Evolutionary conservation across 2,329 filamentous ascomycete species (phyloP), one percentile per base, ranked within the genome.

Genomic region (Moelleriella libera): DNA sequence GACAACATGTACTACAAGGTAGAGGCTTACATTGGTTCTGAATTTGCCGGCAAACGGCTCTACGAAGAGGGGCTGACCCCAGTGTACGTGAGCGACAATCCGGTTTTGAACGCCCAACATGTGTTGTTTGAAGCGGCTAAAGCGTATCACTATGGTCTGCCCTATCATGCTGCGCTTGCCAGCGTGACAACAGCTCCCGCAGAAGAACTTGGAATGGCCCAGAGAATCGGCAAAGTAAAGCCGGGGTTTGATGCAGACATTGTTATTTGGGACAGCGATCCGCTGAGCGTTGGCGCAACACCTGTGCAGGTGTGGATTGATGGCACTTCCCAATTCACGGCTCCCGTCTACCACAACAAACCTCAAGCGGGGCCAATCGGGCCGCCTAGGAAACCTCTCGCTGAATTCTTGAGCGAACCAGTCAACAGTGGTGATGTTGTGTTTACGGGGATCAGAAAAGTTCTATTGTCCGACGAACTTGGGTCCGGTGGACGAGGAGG

Each of bases 1-100:
- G 80, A 85, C 56, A 83, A 80, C 58, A 83, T 83, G 76, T 82
- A 76, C 59, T 85, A 84, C 70, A 84, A 85, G 62, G 69, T 74
- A 1, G 82, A 85, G 62, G 67, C 80, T 0, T 83, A 81, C 53
- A 66, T 75, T 5, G 81, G 73, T 0, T 82, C 78, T 9, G 78
- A 83, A 58, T 75, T 75, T 50, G 80, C 81, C 2, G 81, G 80
- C 30, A 83, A 82, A 57, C 69, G 78, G 4, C 68, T 85, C 0
- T 78, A 78, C 53, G 80, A 84, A 28, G 70, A 75, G 48, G 80
- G 76, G 30, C 67, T 85, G 32, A 83, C 79, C 0, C 72, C 79
- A 1, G 74, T 83, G 28, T 84, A 82, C 52, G 80, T 85, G n/a
- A 80, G 75, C 50, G 80, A 84, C 57, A 85, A 85, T 57, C 82